Evolutionary conservation across 192 early-diverging fungal species (phyloP).

Genomic region (Backusella psychrophila): DNA sequence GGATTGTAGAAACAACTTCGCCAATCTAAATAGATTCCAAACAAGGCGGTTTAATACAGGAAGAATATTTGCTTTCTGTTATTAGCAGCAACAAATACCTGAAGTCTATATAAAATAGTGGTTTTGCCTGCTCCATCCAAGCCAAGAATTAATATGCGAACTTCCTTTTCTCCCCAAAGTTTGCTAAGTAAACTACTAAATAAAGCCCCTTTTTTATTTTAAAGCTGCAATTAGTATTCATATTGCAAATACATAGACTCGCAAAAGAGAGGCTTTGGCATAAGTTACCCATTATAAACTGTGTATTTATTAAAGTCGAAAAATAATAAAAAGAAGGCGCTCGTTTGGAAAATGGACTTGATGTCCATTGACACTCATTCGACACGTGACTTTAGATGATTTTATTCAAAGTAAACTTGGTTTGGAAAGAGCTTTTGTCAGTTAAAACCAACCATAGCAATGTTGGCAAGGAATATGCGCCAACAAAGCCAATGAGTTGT

Average conservation of each 20-base stretch:
- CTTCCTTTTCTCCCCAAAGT: slow-evolving; percentile 93
- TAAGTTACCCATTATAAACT: slow-evolving; percentile 1
- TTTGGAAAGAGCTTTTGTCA: too few species aligned
- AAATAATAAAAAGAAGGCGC: not conserved
- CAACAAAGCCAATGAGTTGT: too few species aligned
- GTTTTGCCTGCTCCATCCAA: slow-evolving; percentile 97
- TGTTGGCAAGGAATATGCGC: too few species aligned
- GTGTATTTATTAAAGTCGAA: not conserved
- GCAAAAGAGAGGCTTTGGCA: not conserved
- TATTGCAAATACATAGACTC: not conserved
- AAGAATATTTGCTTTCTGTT: slow-evolving; percentile 35
- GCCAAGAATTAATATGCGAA: slow-evolving; percentile 95
- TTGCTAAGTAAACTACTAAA: slow-evolving; percentile 73
- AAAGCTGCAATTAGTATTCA: not conserved
- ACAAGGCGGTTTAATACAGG: not conserved
- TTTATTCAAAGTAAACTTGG: too few species aligned
- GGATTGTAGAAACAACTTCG: slow-evolving; percentile 96
- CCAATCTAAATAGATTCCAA: slow-evolving; percentile 68
- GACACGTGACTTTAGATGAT: not conserved
- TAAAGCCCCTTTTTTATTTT: slow-evolving; percentile 59
- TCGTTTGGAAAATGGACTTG: not conserved
- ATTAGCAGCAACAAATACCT: slow-evolving; percentile 49
- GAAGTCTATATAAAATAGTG: slow-evolving; percentile 93
- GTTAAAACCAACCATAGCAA: too few species aligned
- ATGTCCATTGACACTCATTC: not conserved